Conservation (phyloP, 1,284 basidiomycete genomes). For the Malassezia sympodialis region DNA sequence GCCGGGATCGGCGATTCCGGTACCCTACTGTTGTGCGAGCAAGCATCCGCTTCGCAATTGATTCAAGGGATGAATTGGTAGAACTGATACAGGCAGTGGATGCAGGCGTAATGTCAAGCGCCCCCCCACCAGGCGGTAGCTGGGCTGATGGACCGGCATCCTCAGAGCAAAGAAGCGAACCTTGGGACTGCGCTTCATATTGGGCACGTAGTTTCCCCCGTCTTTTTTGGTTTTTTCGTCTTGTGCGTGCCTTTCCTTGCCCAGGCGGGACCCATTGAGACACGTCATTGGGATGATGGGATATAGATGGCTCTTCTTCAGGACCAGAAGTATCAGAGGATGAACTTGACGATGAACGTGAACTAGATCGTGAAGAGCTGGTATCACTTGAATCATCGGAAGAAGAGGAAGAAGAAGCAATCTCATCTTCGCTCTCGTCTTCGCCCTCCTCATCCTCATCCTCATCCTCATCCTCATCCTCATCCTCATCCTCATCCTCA, state of each 20-base stretch:
- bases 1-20: background rate
- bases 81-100: background rate
- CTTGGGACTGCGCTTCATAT: background rate
- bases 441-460: background rate
- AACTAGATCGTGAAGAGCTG: background rate
- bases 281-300: background rate
- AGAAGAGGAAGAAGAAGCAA: background rate
- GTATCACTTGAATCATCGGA: background rate
- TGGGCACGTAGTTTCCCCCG: background rate
- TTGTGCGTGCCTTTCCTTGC: slow-evolving; percentile 22
- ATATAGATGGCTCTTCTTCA: background rate
- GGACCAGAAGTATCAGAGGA: background rate
- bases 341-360: background rate
- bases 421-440: background rate
- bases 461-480: background rate
- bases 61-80: background rate
- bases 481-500: too few relatives aligned
- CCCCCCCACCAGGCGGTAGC: slow-evolving; percentile 13
- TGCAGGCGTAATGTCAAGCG: slow-evolving; percentile 3
- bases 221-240: slow-evolving; percentile 25
- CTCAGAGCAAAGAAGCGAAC: background rate
- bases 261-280: slow-evolving; percentile 21
- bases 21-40: slow-evolving; percentile 13
- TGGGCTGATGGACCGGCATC: background rate
- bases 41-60: slow-evolving; percentile 15